Conservation (phyloP, 2,329 filamentous ascomycete species). For the Monosporascus sp. region DNA sequence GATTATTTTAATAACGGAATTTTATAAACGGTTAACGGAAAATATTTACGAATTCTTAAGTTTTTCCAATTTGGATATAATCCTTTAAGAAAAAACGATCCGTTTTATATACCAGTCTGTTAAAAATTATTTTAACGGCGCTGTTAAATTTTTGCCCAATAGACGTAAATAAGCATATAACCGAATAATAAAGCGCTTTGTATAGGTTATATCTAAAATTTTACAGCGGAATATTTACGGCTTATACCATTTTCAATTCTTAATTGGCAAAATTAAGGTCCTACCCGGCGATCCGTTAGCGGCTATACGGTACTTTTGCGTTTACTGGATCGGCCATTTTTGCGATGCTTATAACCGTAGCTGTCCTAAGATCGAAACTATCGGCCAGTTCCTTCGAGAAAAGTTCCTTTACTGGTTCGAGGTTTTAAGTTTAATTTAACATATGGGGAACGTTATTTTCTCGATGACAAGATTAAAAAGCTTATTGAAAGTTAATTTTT, state of each 20-base stretch:
- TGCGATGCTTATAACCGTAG: not conserved
- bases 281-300: conserved; percentile 22
- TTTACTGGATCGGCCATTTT: conserved; percentile 31
- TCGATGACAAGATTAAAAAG: conserved; percentile 1
- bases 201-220: conserved; percentile 21
- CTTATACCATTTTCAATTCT: conserved; percentile 16
- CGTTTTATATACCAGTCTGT: conserved; percentile 38
- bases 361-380: conserved; percentile 19
- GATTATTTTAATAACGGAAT: conserved; percentile 16
- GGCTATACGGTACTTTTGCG: conserved; percentile 25
- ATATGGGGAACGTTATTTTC: conserved; percentile 7
- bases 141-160: not conserved
- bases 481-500: conserved; percentile 1
- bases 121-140: conserved; percentile 32
- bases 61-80: conserved; percentile 35
- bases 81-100: conserved; percentile 20
- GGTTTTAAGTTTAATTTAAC: conserved; percentile 30
- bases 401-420: conserved; percentile 40
- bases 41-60: conserved; percentile 23
- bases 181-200: conserved; percentile 16
- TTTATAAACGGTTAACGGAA: not conserved
- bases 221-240: conserved; percentile 32
- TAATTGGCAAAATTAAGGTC: conserved; percentile 14
- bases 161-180: not conserved
- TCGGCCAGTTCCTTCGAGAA: conserved; percentile 28